Evolutionary conservation across 2,329 filamentous ascomycete species (phyloP).

Genomic region (Diaporthe aspalathi): DNA sequence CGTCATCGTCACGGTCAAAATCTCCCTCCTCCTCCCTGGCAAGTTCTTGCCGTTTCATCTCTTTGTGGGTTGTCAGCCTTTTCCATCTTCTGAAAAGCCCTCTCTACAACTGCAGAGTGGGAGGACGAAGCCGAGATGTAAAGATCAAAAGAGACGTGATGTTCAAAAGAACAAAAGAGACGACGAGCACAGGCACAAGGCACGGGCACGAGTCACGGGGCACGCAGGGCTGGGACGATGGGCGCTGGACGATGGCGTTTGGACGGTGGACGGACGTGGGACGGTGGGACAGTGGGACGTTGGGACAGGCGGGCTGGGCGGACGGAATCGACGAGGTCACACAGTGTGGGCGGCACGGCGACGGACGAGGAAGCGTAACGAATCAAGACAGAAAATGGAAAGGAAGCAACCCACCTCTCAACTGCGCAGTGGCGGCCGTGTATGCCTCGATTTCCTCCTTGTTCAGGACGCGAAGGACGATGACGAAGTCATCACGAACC

Average conservation of each 20-base stretch:
- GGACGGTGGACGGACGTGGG: slow-evolving; percentile 32
- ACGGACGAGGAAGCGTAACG: slow-evolving; percentile 36
- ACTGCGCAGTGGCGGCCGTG: slow-evolving; percentile 81
- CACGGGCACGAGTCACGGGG: slow-evolving; percentile 39
- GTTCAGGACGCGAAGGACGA: slow-evolving; percentile 87
- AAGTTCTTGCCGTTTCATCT: slow-evolving; percentile 55
- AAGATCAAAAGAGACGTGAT: slow-evolving; percentile 34
- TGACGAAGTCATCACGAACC: slow-evolving; percentile 92
- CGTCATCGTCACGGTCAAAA: slow-evolving; percentile 45
- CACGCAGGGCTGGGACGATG: slow-evolving; percentile 31
- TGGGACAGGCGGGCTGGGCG: slow-evolving; percentile 34
- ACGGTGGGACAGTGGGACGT: slow-evolving; percentile 30
- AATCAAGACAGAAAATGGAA: slow-evolving; percentile 36
- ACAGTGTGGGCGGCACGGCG: slow-evolving; percentile 39
- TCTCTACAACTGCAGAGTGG: slow-evolving; percentile 36
- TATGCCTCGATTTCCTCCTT: slow-evolving; percentile 92
- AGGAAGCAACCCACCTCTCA: slow-evolving; percentile 72
- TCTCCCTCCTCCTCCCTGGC: slow-evolving; percentile 47
- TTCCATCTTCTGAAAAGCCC: slow-evolving; percentile 32
- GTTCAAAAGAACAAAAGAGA: slow-evolving; percentile 36
- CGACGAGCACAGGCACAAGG: slow-evolving; percentile 39
- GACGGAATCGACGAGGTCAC: slow-evolving; percentile 37
- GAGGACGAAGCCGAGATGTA: slow-evolving; percentile 27
- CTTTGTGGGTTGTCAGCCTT: slow-evolving; percentile 46
- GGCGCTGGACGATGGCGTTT: slow-evolving; percentile 27